Evolutionary conservation across 2,329 filamentous ascomycete species (phyloP).

Genomic region (Hymenoscyphus occultus): DNA sequence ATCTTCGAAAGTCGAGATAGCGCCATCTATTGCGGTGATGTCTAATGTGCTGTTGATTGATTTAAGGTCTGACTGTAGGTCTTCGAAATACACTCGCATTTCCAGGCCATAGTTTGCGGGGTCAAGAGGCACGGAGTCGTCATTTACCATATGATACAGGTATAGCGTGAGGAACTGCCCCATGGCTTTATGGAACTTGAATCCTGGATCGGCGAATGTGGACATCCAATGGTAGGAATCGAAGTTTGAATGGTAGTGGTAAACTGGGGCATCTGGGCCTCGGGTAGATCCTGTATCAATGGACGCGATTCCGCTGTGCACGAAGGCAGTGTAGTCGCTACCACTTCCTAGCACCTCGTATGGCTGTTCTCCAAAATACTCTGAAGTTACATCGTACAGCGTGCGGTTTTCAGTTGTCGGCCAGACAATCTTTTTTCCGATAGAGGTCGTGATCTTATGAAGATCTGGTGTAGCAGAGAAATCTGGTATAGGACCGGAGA

Average conservation of each 20-base stretch:
- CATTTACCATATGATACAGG: constrained; percentile 1
- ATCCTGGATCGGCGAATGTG: constrained; percentile 63
- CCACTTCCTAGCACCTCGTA: constrained; percentile 42
- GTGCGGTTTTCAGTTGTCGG: constrained; percentile 28
- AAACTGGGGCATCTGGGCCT: constrained; percentile 47
- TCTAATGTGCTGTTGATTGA: not conserved
- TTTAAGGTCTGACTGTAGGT: not conserved
- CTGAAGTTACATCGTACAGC: not conserved
- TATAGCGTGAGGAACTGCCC: constrained; percentile 2
- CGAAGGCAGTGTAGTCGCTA: constrained; percentile 62
- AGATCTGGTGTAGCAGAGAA: constrained; percentile 6
- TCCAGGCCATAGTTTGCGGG: constrained; percentile 5
- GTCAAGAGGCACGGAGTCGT: not conserved
- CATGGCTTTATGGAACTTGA: constrained; percentile 46
- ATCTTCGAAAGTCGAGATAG: not conserved
- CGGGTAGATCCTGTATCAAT: constrained; percentile 52
- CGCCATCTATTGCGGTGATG: not conserved
- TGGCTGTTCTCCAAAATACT: not conserved
- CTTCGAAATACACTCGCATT: constrained; percentile 3
- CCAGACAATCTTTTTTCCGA: constrained; percentile 1
- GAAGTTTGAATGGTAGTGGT: constrained; percentile 78
- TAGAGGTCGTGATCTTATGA: not conserved
- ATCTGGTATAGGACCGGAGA: not conserved
- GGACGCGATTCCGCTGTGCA: constrained; percentile 42
- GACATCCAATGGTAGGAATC: constrained; percentile 82